Conservation (phyloP, 306 rosid genomes). For the Trichosanthes truncata region DNA sequence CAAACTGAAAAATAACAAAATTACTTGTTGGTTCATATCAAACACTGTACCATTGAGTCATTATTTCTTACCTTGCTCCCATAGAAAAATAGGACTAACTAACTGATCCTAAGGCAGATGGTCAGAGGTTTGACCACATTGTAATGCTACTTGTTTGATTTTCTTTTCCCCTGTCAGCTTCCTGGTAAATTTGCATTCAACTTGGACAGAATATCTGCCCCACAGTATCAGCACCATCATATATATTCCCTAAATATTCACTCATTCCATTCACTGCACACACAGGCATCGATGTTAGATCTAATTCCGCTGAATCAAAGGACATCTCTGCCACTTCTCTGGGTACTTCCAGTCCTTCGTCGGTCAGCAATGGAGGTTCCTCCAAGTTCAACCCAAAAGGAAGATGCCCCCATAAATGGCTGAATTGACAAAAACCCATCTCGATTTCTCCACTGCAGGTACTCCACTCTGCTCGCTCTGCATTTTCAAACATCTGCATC, state of each 20-base stretch:
- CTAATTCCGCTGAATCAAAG: background rate
- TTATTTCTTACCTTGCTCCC: too few species aligned
- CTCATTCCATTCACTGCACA: constrained; percentile 20
- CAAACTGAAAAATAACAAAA: too few species aligned
- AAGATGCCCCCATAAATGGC: constrained; percentile 42
- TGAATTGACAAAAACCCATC: constrained; percentile 14
- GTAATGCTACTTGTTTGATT: too few species aligned
- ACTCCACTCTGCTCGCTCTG: constrained; percentile 37
- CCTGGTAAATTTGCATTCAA: background rate
- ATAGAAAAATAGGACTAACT: background rate
- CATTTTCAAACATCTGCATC: constrained; percentile 21
- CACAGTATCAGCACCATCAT: constrained; percentile 18
- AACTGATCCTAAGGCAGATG: too few species aligned
- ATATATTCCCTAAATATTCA: constrained; percentile 18
- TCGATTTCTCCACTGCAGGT: constrained; percentile 21
- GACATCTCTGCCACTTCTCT: background rate
- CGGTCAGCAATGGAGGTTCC: constrained; percentile 13
- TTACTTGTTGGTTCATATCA: too few species aligned
- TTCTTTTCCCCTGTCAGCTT: background rate
- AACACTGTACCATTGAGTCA: too few species aligned
- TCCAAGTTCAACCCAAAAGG: constrained; percentile 17
- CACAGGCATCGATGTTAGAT: constrained; percentile 3
- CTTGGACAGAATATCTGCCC: constrained; percentile 22
- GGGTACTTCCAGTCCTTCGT: constrained; percentile 14
- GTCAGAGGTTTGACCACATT: too few species aligned